A percentile compares a stretch with the other conserved stretches of the same genome.
phyloP scores from a whole-genome alignment of 2,329 filamentous ascomycete species.

The Microdochium nivale region DNA sequence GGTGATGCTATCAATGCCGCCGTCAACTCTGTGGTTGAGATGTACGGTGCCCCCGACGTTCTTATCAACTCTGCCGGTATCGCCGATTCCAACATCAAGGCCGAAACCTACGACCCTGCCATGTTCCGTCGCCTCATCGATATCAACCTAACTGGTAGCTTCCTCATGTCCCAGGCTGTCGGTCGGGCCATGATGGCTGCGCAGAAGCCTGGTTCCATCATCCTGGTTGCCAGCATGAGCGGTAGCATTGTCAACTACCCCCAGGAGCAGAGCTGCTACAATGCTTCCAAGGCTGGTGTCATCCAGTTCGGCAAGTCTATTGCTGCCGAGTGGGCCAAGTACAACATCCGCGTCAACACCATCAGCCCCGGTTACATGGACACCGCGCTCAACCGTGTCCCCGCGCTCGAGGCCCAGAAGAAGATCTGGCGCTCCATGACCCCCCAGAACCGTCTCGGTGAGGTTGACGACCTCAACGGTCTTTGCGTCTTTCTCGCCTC shows the following conservation, averaged over 20 bases:
- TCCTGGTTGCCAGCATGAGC: constrained; percentile 74
- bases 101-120: constrained; percentile 65
- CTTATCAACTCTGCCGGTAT: constrained; percentile 77
- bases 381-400: constrained; percentile 71
- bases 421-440: constrained; percentile 70
- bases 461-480: constrained; percentile 69
- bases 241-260: constrained; percentile 81
- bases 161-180: constrained; percentile 67
- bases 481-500: constrained; percentile 69
- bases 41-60: constrained; percentile 63
- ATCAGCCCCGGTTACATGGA: constrained; percentile 85
- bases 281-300: constrained; percentile 74
- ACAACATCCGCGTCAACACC: constrained; percentile 74
- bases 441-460: constrained; percentile 64
- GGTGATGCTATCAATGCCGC: constrained; percentile 61
- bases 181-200: constrained; percentile 66
- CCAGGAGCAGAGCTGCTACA: constrained; percentile 77
- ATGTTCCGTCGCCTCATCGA: constrained; percentile 74
- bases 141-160: constrained; percentile 74
- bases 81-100: constrained; percentile 76
- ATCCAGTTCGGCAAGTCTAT: constrained; percentile 73
- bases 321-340: constrained; percentile 76
- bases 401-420: constrained; percentile 72
- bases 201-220: constrained; percentile 61
- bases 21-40: constrained; percentile 55